These are phyloP conservation scores for Psilocybe mexicana DNA, from an alignment of 1,284 basidiomycete species.

Conservation along the genomic window DNA sequence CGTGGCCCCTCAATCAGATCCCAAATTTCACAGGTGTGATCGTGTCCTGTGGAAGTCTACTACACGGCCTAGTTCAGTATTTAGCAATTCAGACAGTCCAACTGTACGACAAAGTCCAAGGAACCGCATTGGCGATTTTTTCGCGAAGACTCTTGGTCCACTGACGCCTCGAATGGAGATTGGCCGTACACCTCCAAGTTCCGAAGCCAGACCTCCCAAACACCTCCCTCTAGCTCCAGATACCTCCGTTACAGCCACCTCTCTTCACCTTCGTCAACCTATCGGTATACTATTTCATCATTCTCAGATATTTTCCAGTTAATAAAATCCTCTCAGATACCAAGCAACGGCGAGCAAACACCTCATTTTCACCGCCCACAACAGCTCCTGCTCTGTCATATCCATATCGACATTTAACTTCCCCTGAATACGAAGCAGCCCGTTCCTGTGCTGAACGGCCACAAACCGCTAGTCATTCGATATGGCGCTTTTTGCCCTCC, in stretches of 20 bases:
- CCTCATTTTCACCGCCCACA: slow-evolving; percentile 25
- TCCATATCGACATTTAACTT: slow-evolving; percentile 18
- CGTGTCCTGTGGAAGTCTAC: slow-evolving; percentile 79
- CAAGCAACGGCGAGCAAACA: slow-evolving; percentile 22
- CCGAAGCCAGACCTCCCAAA: slow-evolving; percentile 10
- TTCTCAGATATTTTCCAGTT: too few relatives aligned
- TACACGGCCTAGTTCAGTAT: slow-evolving; percentile 43
- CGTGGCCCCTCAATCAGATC: neutral
- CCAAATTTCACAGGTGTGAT: slow-evolving; percentile 60
- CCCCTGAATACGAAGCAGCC: slow-evolving; percentile 12
- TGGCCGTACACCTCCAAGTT: slow-evolving; percentile 34
- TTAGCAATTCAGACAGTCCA: slow-evolving; percentile 35
- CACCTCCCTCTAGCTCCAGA: neutral
- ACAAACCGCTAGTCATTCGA: slow-evolving; percentile 17
- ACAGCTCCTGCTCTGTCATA: slow-evolving; percentile 22
- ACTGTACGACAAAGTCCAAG: slow-evolving; percentile 11
- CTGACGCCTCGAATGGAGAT: slow-evolving; percentile 43
- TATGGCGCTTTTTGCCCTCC: slow-evolving; percentile 60
- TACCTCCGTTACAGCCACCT: too few relatives aligned
- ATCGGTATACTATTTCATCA: too few relatives aligned
- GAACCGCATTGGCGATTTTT: slow-evolving; percentile 41
- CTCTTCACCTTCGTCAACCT: too few relatives aligned
- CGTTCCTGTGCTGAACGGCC: slow-evolving; percentile 13
- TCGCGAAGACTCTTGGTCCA: slow-evolving; percentile 56
- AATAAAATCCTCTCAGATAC: neutral